Evolutionary conservation across 2,329 filamentous ascomycete genomes (phyloP).

Genomic region (Fusarium transvaalense): DNA sequence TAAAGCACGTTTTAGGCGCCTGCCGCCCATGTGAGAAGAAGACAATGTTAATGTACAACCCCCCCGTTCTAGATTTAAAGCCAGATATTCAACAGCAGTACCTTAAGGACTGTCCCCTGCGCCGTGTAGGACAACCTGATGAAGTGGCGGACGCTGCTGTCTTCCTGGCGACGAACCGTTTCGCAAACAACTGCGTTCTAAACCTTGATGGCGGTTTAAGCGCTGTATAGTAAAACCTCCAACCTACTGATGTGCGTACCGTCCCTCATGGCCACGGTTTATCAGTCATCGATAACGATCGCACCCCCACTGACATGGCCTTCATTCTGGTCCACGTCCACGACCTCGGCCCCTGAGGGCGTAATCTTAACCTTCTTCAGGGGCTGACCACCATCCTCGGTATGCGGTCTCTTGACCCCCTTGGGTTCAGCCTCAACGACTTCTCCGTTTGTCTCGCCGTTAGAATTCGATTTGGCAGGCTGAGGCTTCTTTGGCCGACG

Average conservation of each 20-base stretch:
- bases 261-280: slow-evolving; percentile 6
- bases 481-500: slow-evolving; percentile 63
- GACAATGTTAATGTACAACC: slow-evolving; percentile 57
- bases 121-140: slow-evolving; percentile 74
- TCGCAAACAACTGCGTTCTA: slow-evolving; percentile 88
- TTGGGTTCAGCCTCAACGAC: slow-evolving; percentile 51
- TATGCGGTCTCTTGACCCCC: slow-evolving; percentile 61
- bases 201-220: slow-evolving; percentile 89
- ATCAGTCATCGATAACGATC: slow-evolving; percentile 75
- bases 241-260: slow-evolving; percentile 21
- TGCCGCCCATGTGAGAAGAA: slow-evolving; percentile 29
- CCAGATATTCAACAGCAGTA: slow-evolving; percentile 54
- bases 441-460: slow-evolving; percentile 57
- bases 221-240: slow-evolving; percentile 62
- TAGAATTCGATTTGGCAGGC: slow-evolving; percentile 56
- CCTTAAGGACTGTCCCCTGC: slow-evolving; percentile 68
- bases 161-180: slow-evolving; percentile 82
- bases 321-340: slow-evolving; percentile 62
- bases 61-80: slow-evolving; percentile 53
- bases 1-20: slow-evolving; percentile 19
- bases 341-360: slow-evolving; percentile 56
- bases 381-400: slow-evolving; percentile 58
- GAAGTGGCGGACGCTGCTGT: slow-evolving; percentile 87
- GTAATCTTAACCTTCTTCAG: slow-evolving; percentile 64
- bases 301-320: slow-evolving; percentile 61